Conservation (phyloP, 371 early-diverging fungal genomes). For the Mortierella sp. region DNA sequence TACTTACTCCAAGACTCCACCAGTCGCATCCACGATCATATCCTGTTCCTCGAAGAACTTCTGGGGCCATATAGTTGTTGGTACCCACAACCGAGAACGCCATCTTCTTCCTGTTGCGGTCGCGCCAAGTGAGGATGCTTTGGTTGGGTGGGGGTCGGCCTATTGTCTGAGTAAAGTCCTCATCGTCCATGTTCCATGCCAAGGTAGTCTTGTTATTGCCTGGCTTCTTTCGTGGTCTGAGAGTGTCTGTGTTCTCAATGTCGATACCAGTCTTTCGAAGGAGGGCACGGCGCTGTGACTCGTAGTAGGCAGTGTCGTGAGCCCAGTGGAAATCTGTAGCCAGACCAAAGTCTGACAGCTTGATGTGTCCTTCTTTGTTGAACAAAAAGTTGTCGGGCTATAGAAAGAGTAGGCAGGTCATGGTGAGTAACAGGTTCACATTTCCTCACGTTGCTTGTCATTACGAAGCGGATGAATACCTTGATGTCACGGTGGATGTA, state of each 20-base stretch:
- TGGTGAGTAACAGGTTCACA: no score
- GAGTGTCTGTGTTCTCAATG: conserved; percentile 59
- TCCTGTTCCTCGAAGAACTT: conserved; percentile 69
- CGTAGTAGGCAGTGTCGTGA: conserved; percentile 66
- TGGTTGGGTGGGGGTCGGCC: conserved; percentile 58
- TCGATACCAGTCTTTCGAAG: conserved; percentile 59
- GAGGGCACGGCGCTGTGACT: conserved; percentile 60
- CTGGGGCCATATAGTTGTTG: conserved; percentile 86
- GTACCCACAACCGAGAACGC: conserved; percentile 87
- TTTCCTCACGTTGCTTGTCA: no score
- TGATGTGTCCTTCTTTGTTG: conserved; percentile 79
- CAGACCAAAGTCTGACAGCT: conserved; percentile 82
- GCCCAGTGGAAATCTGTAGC: conserved; percentile 74
- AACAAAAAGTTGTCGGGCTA: conserved; percentile 59
- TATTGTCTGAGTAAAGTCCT: conserved; percentile 33
- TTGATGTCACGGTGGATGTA: conserved; percentile 77
- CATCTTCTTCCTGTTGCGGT: conserved; percentile 63
- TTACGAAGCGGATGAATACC: conserved; percentile 21
- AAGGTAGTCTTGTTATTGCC: conserved; percentile 29
- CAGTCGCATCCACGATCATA: conserved; percentile 77
- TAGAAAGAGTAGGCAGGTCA: neutral
- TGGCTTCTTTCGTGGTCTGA: conserved; percentile 49
- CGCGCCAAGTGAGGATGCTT: conserved; percentile 68
- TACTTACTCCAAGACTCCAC: conserved; percentile 73
- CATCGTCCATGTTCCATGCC: conserved; percentile 50